Base-by-base conservation (phyloP, 31 red algal species). In the Pterothamnion heteromorphum region DNA sequence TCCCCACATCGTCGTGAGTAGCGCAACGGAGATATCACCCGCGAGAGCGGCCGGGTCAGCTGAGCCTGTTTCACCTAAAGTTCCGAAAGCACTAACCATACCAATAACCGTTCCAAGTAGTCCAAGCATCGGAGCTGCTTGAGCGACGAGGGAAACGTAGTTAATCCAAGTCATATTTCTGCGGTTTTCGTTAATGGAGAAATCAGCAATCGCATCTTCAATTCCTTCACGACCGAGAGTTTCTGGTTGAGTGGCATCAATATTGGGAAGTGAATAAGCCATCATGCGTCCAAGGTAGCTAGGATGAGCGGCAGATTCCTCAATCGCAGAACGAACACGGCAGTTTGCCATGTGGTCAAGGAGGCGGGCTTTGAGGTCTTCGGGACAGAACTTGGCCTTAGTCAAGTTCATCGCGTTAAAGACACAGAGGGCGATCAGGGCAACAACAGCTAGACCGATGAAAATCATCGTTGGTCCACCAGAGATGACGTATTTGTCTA, bases 151-250 rank as follows among this genome's bases (percentile, higher is more conserved):
- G 9, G 51, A 64, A n/a, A 64, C n/a, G 14, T 18, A 18, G 51
- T 64, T 64, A n/a, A 64, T 64, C 51, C 51, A 64, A n/a, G n/a
- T n/a, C 51, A 64, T 64, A n/a, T 64, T 64, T 64, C n/a, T 64
- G 9, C 51, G 9, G 51, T n/a, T n/a, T 64, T 64, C 51, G n/a
- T 64, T 64, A n/a, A 64, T 64, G 51, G 51, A 64, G 51, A 64
- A 64, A n/a, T 64, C 51, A 64, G 51, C 51, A 9, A 64, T 64
- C 14, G 51, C 9, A 64, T 64, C 51, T 64, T 64, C 51, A 9
- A 64, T n/a, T 9, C 51, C 51, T 9, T 64, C 51, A 18, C 51
- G 9, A 18, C 51, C 51, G 51, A 64, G 51, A 64, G 9, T n/a
- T 64, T 64, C 51, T 64, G 51, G 51, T 9, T n/a, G 51, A 64